Conservation (phyloP, 306 rosid species). For the barrel medic (Medicago truncatula) region DNA sequence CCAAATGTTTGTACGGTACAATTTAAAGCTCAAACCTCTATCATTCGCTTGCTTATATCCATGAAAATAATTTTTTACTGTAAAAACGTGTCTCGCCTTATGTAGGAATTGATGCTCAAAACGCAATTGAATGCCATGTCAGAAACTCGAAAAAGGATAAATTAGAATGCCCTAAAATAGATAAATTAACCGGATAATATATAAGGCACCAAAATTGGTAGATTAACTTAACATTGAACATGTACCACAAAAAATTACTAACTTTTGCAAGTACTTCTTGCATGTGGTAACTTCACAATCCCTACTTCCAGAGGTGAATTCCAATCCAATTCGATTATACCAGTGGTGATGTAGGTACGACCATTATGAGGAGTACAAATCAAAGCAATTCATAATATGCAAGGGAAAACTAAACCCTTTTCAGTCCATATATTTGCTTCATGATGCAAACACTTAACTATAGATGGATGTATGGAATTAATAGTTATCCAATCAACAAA, state of each 20-base stretch:
- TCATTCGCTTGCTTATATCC: too few species aligned
- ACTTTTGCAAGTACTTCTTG: slow-evolving; percentile 63
- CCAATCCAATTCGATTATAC: slow-evolving; percentile 53
- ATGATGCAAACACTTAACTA: slow-evolving; percentile 27
- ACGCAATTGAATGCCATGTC: too few species aligned
- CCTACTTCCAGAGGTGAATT: slow-evolving; percentile 55
- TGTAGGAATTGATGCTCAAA: too few species aligned
- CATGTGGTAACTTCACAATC: slow-evolving; percentile 56
- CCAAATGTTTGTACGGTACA: too few species aligned
- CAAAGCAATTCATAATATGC: slow-evolving; percentile 62
- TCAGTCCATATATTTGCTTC: slow-evolving; percentile 43
- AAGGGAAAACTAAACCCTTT: slow-evolving; percentile 56
- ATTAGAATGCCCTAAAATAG: too few species aligned
- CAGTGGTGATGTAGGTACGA: slow-evolving; percentile 58
- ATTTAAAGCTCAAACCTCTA: too few species aligned
- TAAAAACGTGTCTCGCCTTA: too few species aligned
- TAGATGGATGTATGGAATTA: too few species aligned
- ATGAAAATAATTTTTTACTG: too few species aligned
- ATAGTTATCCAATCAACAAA: slow-evolving; percentile 61
- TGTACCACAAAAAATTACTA: slow-evolving; percentile 42
- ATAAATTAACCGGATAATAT: neutral
- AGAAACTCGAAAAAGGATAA: too few species aligned
- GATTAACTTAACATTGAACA: slow-evolving; percentile 17
- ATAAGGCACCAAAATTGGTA: neutral
- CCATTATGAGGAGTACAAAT: slow-evolving; percentile 77